Conservation (phyloP, 306 rosid species). For the Macrotyloma uniflorum region DNA sequence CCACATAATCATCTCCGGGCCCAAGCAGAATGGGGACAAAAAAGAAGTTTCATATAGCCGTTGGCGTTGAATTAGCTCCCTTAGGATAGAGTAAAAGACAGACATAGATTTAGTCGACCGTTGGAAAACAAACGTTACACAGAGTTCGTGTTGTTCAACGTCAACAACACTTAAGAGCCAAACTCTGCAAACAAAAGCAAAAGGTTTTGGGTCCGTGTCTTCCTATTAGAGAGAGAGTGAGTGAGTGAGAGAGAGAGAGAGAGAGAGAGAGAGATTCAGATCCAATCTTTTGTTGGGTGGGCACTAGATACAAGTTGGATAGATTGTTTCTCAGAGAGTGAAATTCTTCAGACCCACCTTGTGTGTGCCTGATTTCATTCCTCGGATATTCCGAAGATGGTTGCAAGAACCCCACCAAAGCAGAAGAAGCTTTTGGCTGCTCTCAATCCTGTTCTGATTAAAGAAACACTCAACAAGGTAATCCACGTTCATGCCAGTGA, state of each 20-base stretch:
- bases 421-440: constrained; percentile 68
- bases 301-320: constrained; percentile 30
- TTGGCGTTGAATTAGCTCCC: constrained; percentile 40
- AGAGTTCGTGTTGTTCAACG: constrained; percentile 48
- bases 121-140: constrained; percentile 63
- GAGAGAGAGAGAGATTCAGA: constrained; percentile 17
- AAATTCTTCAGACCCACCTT: constrained; percentile 48
- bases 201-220: constrained; percentile 35
- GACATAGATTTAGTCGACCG: constrained; percentile 63
- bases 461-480: constrained; percentile 89
- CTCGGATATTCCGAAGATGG: constrained; percentile 58
- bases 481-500: background rate
- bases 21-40: background rate
- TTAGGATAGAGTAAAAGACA: constrained; percentile 35
- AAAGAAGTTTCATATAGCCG: constrained; percentile 62
- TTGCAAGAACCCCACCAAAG: constrained; percentile 92
- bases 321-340: constrained; percentile 22
- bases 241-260: constrained; percentile 30
- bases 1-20: constrained; percentile 15
- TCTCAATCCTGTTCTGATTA: constrained; percentile 71
- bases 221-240: constrained; percentile 6
- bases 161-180: constrained; percentile 51
- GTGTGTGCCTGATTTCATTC: constrained; percentile 23
- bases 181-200: constrained; percentile 43
- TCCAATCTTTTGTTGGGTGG: constrained; percentile 46